Percentiles rank a stretch among this genome's conserved stretches.
These are phyloP conservation scores for Tuber indicum DNA, from an alignment of 495 filamentous ascomycete genomes.

Conservation along the genomic window DNA sequence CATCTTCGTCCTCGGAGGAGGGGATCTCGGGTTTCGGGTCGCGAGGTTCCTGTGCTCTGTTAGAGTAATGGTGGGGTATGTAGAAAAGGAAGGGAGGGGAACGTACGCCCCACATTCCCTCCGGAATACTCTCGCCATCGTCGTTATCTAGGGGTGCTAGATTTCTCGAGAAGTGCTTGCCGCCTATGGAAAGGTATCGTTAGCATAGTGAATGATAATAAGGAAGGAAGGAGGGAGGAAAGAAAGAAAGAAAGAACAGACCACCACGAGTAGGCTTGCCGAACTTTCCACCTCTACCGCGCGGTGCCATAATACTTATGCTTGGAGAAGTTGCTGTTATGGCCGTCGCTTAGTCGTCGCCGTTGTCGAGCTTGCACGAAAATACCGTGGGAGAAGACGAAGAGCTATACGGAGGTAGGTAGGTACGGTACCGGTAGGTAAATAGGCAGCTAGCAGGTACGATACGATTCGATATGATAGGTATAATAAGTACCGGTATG, in stretches of 20 bases:
- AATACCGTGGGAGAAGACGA: not conserved
- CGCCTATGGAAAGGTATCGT: slow-evolving; percentile 52
- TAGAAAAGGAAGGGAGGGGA: slow-evolving; percentile 6
- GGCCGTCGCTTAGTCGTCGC: not conserved
- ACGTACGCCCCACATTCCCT: slow-evolving; percentile 70
- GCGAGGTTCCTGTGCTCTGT: slow-evolving; percentile 46
- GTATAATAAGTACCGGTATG: no score
- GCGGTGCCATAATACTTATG: slow-evolving; percentile 53
- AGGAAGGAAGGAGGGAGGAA: not conserved
- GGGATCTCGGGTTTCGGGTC: slow-evolving; percentile 47
- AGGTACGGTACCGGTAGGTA: not conserved
- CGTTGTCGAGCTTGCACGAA: not conserved
- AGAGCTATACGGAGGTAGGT: not conserved
- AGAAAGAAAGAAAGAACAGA: slow-evolving; percentile 44
- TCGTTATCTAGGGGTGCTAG: slow-evolving; percentile 70
- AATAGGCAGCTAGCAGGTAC: not conserved
- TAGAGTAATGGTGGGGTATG: not conserved
- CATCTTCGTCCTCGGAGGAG: slow-evolving; percentile 48
- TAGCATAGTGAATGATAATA: not conserved
- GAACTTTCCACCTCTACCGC: slow-evolving; percentile 64
- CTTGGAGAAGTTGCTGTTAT: slow-evolving; percentile 7
- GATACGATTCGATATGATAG: not conserved
- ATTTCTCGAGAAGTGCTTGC: slow-evolving; percentile 88
- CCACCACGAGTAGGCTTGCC: slow-evolving; percentile 88
- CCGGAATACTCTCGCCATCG: slow-evolving; percentile 63